Evolutionary conservation across 2,329 filamentous ascomycete genomes (phyloP).

Genomic region (Colletotrichum sp.): DNA sequence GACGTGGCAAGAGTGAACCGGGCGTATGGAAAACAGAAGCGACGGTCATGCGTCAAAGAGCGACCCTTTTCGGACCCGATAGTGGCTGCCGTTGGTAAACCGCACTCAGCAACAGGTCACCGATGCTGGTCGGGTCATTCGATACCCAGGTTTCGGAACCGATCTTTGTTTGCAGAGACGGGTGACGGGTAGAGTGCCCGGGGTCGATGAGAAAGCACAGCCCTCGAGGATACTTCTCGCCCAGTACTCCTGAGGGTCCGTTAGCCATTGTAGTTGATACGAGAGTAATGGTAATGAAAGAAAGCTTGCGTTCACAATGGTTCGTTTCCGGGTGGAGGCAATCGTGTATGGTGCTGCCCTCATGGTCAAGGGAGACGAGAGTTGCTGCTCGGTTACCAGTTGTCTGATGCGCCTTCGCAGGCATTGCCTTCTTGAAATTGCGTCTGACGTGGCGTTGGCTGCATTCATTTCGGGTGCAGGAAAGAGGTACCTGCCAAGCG

Average conservation of each 20-base stretch:
- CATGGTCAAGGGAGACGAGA: not conserved
- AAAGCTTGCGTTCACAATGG: not conserved
- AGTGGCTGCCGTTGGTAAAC: not conserved
- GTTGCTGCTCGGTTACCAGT: not conserved
- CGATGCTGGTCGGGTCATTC: not conserved
- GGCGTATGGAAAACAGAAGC: not conserved
- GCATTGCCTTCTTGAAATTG: not conserved
- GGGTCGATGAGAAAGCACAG: not conserved
- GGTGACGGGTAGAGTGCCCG: not conserved
- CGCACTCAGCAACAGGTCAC: not conserved
- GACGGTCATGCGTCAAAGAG: not conserved
- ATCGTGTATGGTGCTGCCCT: not conserved
- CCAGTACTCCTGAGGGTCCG: not conserved
- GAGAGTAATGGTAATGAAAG: not conserved
- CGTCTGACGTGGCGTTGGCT: not conserved
- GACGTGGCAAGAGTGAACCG: not conserved
- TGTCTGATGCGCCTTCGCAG: not conserved
- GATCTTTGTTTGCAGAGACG: not conserved
- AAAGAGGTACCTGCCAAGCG: not conserved
- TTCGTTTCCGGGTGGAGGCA: not conserved
- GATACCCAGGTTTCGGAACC: not conserved
- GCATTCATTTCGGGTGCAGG: not conserved
- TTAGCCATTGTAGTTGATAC: not conserved
- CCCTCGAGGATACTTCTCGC: not conserved
- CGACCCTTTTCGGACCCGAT: not conserved